Evolutionary conservation across 2,329 filamentous ascomycete species (phyloP), one percentile per base, ranked within the genome.

Genomic region (Emydomyces testavorans): DNA sequence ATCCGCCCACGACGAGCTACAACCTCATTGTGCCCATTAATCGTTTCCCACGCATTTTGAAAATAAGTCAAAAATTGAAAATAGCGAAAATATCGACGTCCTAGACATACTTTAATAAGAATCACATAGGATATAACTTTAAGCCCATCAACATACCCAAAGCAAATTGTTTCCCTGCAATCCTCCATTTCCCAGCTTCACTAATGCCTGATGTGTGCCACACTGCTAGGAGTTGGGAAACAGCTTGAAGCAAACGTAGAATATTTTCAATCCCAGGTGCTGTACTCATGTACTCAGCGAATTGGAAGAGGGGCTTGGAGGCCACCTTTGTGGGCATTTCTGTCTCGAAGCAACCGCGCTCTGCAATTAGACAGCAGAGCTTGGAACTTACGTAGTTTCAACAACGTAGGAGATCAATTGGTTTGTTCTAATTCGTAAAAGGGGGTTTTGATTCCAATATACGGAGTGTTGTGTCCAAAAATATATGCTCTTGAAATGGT

Each of bases 61-160:
- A 84, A 80, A 41, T 71, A 72, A 38, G 79, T 77, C 45, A 83
- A 64, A 60, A 82, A 85, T 57, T 80, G 79, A 60, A 85, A 82
- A 49, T 83, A 67, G 10, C 83, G 78, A 59, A 86, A 73, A 63
- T 77, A 79, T 18, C 82, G 76, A 31, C 83, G 72, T 24, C 66
- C 72, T 73, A 39, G 8, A 3, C 16, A 8, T 35, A 18, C 3
- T 37, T 36, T 13, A 26, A 26, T 34, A 6, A 44, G 11, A 28
- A 13, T 34, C 13, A n/a, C n/a, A n/a, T n/a, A n/a, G n/a, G n/a
- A n/a, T n/a, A n/a, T n/a, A n/a, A n/a, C n/a, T n/a, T n/a, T n/a
- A n/a, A n/a, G n/a, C n/a, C n/a, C n/a, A n/a, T n/a, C n/a, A 37
- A 44, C 61, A 46, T 57, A 71, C 71, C 63, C 47, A 73, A 51